Conservation (phyloP, 441 rosid genomes). For the Populus tomentosa region DNA sequence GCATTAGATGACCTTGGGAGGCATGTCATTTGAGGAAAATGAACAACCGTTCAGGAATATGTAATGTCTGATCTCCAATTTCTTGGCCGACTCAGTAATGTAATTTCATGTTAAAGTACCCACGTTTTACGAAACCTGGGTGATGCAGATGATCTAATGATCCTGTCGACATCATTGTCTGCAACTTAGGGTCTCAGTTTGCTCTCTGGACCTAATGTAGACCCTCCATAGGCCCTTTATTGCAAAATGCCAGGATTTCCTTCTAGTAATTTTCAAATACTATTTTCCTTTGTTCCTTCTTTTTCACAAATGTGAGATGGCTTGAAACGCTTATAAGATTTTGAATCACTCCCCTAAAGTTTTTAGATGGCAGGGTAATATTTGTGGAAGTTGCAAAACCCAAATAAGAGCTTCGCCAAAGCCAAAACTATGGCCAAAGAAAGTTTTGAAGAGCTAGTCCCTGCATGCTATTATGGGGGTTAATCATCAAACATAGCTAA, state of each 20-base stretch:
- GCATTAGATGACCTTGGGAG: neutral
- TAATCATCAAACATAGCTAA: neutral
- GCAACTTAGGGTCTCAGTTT: neutral
- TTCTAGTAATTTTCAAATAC: neutral
- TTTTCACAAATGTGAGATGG: neutral
- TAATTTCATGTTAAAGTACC: neutral
- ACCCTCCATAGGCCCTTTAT: neutral
- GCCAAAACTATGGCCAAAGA: slow-evolving; percentile 26
- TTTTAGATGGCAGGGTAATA: slow-evolving; percentile 82
- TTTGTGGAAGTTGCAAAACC: slow-evolving; percentile 80
- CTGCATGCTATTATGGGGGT: neutral
- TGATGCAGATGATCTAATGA: neutral
- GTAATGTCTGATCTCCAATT: neutral
- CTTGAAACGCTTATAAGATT: neutral
- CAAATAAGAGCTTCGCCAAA: slow-evolving; percentile 44
- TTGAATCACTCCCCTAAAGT: slow-evolving; percentile 30
- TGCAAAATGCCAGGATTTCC: neutral
- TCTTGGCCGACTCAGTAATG: neutral
- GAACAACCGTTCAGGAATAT: neutral
- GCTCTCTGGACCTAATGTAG: neutral
- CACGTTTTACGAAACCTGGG: neutral
- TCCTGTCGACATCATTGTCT: neutral
- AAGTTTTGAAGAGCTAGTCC: slow-evolving; percentile 8
- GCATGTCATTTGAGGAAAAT: neutral
- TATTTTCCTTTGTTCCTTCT: neutral